phyloP scores from a whole-genome alignment of 2,329 filamentous ascomycete species.

The Fonsecaea erecta region DNA sequence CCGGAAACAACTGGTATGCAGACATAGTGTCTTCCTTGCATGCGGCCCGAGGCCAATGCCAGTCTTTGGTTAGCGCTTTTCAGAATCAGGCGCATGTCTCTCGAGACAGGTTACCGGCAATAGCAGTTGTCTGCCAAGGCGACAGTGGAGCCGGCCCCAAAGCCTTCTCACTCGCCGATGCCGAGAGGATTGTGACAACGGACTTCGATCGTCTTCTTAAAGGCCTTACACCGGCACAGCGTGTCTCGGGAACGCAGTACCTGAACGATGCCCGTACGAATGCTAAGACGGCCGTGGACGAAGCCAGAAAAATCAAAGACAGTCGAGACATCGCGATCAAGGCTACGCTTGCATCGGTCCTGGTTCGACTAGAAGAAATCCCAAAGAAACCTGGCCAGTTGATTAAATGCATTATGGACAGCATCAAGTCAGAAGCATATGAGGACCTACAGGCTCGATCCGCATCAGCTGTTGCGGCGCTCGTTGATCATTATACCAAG shows the following conservation, averaged over 20 bases:
- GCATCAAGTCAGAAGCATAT: conserved; percentile 93
- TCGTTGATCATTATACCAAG: conserved; percentile 84
- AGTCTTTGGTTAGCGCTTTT: conserved; percentile 88
- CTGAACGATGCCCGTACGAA: conserved; percentile 76
- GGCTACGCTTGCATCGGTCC: conserved; percentile 81
- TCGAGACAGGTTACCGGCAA: conserved; percentile 71
- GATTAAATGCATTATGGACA: conserved; percentile 98
- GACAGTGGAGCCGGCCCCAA: conserved; percentile 88
- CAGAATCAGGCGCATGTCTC: conserved; percentile 85
- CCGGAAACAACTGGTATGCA: conserved; percentile 80
- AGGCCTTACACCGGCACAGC: conserved; percentile 82
- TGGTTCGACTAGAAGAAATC: conserved; percentile 83
- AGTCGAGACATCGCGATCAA: conserved; percentile 83
- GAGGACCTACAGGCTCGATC: conserved; percentile 84
- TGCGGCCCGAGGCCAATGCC: conserved; percentile 86
- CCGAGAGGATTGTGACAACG: conserved; percentile 81
- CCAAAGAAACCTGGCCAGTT: conserved; percentile 92
- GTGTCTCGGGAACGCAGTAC: conserved; percentile 79
- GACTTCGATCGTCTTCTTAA: conserved; percentile 91
- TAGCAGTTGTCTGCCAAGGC: conserved; percentile 92
- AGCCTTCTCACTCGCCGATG: conserved; percentile 85
- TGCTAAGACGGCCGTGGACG: conserved; percentile 73
- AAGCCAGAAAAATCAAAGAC: conserved; percentile 78
- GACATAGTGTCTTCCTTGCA: conserved; percentile 90
- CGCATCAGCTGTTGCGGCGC: conserved; percentile 77